Conservation (phyloP, 2,329 filamentous ascomycete genomes). For the Domatiomyces catenatus region DNA sequence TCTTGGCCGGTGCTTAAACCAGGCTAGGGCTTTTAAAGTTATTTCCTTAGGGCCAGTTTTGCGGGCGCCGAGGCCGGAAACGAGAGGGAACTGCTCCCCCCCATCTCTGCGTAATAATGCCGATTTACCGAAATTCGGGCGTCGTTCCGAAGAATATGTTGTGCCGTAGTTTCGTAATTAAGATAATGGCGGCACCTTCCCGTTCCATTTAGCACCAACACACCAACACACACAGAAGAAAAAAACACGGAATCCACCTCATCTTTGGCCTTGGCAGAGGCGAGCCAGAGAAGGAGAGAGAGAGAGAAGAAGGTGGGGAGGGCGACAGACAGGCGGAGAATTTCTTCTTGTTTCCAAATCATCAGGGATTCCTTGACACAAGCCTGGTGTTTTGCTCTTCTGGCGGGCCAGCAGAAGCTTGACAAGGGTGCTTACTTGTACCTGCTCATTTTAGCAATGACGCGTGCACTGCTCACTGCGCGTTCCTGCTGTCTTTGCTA, state of each 20-base stretch:
- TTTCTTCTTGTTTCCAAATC: background rate
- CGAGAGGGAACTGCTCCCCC: background rate
- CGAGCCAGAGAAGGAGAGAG: too few species aligned
- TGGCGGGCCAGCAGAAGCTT: background rate
- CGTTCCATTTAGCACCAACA: too few species aligned
- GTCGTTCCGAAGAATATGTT: background rate
- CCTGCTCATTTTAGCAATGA: background rate
- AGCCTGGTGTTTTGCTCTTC: background rate
- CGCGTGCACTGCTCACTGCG: background rate
- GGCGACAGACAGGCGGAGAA: background rate
- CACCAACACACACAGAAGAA: too few species aligned
- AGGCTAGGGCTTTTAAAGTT: too few species aligned
- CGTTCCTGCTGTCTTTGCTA: too few species aligned
- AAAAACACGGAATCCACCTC: too few species aligned
- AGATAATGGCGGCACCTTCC: background rate
- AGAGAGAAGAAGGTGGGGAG: too few species aligned
- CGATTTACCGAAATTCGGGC: background rate
- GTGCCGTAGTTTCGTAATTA: background rate
- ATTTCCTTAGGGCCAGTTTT: too few species aligned
- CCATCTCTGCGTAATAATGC: background rate
- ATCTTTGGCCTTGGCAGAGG: background rate
- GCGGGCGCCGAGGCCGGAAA: background rate
- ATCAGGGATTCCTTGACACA: background rate
- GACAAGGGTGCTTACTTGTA: background rate
- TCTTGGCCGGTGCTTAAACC: too few species aligned